Conservation (phyloP, 2,329 filamentous ascomycete genomes). For the Arachnopeziza araneosa region DNA sequence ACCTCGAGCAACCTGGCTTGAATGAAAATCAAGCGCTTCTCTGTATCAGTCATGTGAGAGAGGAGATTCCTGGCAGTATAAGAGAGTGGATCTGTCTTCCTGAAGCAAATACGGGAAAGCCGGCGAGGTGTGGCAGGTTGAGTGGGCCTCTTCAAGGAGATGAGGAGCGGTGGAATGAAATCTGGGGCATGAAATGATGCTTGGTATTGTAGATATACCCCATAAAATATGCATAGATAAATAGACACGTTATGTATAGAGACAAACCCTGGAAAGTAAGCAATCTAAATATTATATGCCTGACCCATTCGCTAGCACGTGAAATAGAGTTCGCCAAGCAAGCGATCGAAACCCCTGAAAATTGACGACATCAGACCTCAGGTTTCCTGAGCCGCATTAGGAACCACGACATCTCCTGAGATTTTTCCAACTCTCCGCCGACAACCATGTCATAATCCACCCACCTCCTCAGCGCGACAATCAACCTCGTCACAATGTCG, state of each 20-base stretch:
- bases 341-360: not conserved
- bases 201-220: not conserved
- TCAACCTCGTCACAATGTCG: not conserved
- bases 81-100: slow-evolving; percentile 83
- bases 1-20: slow-evolving; percentile 55
- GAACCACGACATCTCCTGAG: not conserved
- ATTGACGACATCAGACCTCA: not conserved
- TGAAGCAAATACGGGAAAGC: slow-evolving; percentile 57
- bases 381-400: not conserved
- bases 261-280: not conserved
- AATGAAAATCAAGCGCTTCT: slow-evolving; percentile 71
- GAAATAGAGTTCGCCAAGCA: too few species aligned
- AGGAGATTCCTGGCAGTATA: slow-evolving; percentile 82
- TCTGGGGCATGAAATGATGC: slow-evolving; percentile 47
- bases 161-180: slow-evolving; percentile 54
- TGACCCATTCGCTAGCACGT: too few species aligned
- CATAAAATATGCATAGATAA: slow-evolving; percentile 5
- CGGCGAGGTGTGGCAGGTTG: slow-evolving; percentile 60
- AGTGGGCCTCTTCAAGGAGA: slow-evolving; percentile 55
- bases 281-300: not conserved
- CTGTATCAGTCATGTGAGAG: slow-evolving; percentile 85
- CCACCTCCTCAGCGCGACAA: not conserved
- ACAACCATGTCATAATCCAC: not conserved
- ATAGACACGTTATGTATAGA: not conserved
- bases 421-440: not conserved